A percentile compares a stretch with the other conserved stretches of the same genome.
These are phyloP conservation scores for Coemansia brasiliensis DNA, from an alignment of 192 early-diverging fungal genomes.

Conservation along the genomic window DNA sequence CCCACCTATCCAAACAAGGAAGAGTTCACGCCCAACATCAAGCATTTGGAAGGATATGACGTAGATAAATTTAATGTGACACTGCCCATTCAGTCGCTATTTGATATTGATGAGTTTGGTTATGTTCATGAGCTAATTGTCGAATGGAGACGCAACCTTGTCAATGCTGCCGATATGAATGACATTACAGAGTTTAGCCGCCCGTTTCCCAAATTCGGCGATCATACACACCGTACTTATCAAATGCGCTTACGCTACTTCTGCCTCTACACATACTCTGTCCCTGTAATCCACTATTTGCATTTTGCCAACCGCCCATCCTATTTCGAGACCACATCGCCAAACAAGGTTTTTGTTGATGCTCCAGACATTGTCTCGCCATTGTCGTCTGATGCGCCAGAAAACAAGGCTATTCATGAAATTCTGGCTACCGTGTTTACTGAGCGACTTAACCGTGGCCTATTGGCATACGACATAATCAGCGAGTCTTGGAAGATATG, in stretches of 20 bases:
- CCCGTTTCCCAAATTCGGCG: constrained; percentile 28
- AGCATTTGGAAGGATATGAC: constrained; percentile 7
- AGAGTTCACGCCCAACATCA: constrained; percentile 11
- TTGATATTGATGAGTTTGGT: constrained; percentile 30
- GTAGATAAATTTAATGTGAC: not conserved
- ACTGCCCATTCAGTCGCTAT: constrained; percentile 20
- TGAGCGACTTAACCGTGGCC: constrained; percentile 21
- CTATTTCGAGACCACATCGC: constrained; percentile 14
- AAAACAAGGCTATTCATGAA: constrained; percentile 32
- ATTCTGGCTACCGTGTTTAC: constrained; percentile 33
- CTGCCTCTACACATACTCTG: constrained; percentile 29
- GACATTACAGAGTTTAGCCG: not conserved
- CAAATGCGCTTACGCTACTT: constrained; percentile 39
- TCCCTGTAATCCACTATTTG: constrained; percentile 18
- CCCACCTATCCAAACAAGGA: constrained; percentile 9
- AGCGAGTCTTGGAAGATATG: constrained; percentile 42
- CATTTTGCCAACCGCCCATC: constrained; percentile 45
- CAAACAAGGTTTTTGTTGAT: constrained; percentile 9
- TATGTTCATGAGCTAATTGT: constrained; percentile 14
- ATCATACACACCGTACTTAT: constrained; percentile 19
- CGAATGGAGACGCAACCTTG: constrained; percentile 18
- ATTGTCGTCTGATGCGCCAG: constrained; percentile 1
- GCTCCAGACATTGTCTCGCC: not conserved
- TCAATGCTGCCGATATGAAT: constrained; percentile 13
- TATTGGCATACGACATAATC: constrained; percentile 38